These are phyloP conservation scores for Pyrus bretschneideri DNA, from an alignment of 306 rosid species.

Conservation along the genomic window DNA sequence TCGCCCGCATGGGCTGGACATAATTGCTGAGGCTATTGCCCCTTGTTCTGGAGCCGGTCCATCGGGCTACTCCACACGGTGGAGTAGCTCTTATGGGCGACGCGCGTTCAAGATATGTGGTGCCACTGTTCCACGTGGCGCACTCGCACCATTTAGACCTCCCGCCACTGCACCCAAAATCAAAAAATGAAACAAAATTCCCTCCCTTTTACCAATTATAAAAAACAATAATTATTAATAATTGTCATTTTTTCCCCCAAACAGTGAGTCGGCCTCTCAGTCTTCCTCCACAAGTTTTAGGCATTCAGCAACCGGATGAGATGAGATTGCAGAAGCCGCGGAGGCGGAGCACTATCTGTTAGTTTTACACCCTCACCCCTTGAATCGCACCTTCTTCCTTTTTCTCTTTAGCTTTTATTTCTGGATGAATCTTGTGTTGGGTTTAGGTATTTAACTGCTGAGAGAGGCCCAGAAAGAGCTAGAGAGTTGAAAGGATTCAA, in stretches of 20 bases:
- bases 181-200: conserved; percentile 22
- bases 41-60: too few relatives aligned
- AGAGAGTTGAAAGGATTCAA: background rate
- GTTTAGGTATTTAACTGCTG: background rate
- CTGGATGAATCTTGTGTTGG: background rate
- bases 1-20: too few relatives aligned
- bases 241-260: background rate
- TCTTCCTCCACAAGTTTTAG: conserved; percentile 32
- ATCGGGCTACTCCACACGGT: too few relatives aligned
- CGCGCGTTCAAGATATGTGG: background rate
- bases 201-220: conserved; percentile 6
- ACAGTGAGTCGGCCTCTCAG: background rate
- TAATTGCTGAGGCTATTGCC: too few relatives aligned
- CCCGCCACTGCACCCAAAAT: conserved; percentile 16
- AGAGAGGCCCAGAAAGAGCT: background rate
- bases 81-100: background rate
- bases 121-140: background rate
- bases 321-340: background rate
- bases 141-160: background rate
- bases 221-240: background rate
- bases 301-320: background rate
- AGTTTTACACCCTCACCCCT: too few relatives aligned
- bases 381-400: background rate
- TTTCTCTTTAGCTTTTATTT: background rate
- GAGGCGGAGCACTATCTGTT: too few relatives aligned